These are phyloP conservation scores for Dipteronia sinensis DNA, from an alignment of 345 rosid genomes.

Conservation along the genomic window DNA sequence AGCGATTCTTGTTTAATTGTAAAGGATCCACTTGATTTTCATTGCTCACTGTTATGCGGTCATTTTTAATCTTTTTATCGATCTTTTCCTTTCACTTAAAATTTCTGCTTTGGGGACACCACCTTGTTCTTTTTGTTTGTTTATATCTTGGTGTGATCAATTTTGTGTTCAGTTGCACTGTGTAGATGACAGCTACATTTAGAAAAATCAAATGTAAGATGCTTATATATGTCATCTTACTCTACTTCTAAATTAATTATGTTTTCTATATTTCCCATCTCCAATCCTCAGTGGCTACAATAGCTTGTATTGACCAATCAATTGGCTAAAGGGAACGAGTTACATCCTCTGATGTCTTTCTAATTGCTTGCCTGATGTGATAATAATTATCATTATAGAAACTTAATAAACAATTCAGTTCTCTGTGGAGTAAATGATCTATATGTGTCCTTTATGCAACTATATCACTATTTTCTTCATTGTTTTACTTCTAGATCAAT, in stretches of 20 bases:
- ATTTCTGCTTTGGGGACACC: not conserved
- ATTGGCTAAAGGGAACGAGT: not conserved
- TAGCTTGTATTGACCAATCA: not conserved
- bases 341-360: not conserved
- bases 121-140: not conserved
- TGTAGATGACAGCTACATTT: not conserved
- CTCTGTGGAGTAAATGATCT: not conserved
- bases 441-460: not conserved
- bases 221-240: not conserved
- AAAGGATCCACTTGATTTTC: not conserved
- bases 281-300: not conserved
- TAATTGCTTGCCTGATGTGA: not conserved
- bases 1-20: not conserved
- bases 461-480: not conserved
- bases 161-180: not conserved
- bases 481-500: not conserved
- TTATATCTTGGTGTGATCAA: slow-evolving; percentile 10
- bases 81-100: not conserved
- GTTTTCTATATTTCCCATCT: not conserved
- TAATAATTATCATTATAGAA: not conserved
- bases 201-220: not conserved
- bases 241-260: not conserved
- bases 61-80: not conserved
- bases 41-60: not conserved
- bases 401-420: not conserved